Evolutionary conservation across 495 filamentous ascomycete genomes (phyloP).

Genomic region (Trichoderma parareesei): DNA sequence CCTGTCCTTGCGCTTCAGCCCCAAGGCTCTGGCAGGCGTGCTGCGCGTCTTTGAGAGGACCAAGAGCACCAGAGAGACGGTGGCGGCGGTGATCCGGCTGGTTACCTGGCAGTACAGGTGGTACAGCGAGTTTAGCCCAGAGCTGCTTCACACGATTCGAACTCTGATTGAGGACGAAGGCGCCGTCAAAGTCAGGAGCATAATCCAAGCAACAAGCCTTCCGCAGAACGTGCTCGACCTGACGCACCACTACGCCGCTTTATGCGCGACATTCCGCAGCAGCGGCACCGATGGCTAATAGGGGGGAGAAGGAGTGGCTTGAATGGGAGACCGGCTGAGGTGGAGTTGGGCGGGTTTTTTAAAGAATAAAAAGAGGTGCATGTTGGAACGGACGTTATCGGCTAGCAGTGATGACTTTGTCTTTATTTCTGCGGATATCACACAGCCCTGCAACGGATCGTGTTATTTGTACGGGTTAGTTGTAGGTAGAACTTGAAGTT

Average conservation of each 20-base stretch:
- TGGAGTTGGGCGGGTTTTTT: not conserved
- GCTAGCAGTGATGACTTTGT: not conserved
- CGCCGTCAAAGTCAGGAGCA: conserved; percentile 92
- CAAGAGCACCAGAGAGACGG: conserved; percentile 62
- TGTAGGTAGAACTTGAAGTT: not conserved
- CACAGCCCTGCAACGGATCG: too few relatives aligned
- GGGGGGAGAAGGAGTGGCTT: not conserved
- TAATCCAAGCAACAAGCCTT: conserved; percentile 89
- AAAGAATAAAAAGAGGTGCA: not conserved
- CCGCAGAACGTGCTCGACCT: conserved; percentile 89
- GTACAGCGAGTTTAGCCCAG: conserved; percentile 98
- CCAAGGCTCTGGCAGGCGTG: conserved; percentile 80
- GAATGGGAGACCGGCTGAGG: not conserved
- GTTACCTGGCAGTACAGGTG: conserved; percentile 98
- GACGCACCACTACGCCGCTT: conserved; percentile 89
- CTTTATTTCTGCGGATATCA: too few relatives aligned
- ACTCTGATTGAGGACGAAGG: conserved; percentile 96
- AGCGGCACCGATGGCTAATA: conserved; percentile 78
- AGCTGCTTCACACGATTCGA: conserved; percentile 74
- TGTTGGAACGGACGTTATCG: not conserved
- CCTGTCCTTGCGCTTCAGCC: conserved; percentile 73
- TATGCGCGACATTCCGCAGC: conserved; percentile 91
- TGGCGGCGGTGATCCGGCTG: conserved; percentile 74
- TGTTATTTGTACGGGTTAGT: not conserved
- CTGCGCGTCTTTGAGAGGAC: conserved; percentile 65